phyloP scores from a whole-genome alignment of 345 rosid species.

The Rubroshorea leprosula region DNA sequence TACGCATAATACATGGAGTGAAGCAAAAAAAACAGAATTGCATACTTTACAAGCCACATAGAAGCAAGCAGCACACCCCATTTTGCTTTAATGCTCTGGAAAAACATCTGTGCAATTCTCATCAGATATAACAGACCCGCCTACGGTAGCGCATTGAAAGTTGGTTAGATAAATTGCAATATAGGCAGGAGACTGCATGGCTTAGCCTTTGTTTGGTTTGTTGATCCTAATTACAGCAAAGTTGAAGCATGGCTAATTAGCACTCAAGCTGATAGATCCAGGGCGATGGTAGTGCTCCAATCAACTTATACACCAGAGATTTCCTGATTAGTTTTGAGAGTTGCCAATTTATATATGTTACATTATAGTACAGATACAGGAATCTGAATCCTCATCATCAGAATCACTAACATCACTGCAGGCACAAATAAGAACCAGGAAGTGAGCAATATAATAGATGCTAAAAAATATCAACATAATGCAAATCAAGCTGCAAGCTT shows the following conservation, averaged over 20 bases:
- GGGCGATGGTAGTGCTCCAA: not conserved
- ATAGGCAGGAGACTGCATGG: too few relatives aligned
- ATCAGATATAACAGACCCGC: too few relatives aligned
- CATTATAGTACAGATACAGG: not conserved
- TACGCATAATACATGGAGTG: not conserved
- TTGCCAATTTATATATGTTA: not conserved
- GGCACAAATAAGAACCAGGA: not conserved
- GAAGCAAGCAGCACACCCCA: too few relatives aligned
- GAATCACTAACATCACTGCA: not conserved
- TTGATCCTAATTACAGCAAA: not conserved
- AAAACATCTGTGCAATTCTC: too few relatives aligned
- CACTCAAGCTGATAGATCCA: not conserved
- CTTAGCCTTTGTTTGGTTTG: not conserved
- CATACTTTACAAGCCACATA: too few relatives aligned
- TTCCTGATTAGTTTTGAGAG: not conserved
- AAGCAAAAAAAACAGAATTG: too few relatives aligned
- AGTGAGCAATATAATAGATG: not conserved
- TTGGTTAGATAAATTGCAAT: too few relatives aligned
- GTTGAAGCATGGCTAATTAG: not conserved
- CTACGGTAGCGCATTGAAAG: too few relatives aligned
- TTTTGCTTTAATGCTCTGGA: too few relatives aligned
- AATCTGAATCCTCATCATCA: not conserved
- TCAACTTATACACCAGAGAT: not conserved
- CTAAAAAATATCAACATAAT: not conserved
- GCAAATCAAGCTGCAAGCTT: not conserved